Base-by-base conservation (phyloP, 257 asterid genomes). In the Nicotiana tomentosiformis region DNA sequence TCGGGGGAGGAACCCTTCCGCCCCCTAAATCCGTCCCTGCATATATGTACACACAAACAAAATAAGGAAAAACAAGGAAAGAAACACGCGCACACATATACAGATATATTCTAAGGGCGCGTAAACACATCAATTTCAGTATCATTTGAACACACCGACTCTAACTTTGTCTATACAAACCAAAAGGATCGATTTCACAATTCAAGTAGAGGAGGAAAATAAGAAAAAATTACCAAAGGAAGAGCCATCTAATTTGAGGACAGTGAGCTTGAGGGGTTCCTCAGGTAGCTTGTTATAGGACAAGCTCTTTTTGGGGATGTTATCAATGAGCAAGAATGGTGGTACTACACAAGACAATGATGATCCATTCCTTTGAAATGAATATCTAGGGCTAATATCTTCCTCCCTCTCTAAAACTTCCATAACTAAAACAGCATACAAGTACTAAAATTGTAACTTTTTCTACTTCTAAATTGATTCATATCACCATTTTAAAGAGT, bases 161-260 rank as follows among this genome's bases (percentile, higher is more conserved):
- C 65, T 56, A 51, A 23, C 53, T 33, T 15, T 53, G 9, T 61
- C 26, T 53, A 57, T 12, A 53, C 12, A 15, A 4, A 81, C 10
- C 26, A 23, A 23, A 3, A 55, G 66, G 29, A 37, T 18, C 37
- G 26, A 43, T 1, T 15, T 53, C 51, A 77, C 33, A 78, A 32
- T 5, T 32, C 0, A 77, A 78, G 7, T 1, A 0, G 18, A 18
- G 6, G 29, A 39, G 82, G 3, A 43, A 53, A 49, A 35, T 18
- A 78, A 55, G 4, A 32, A 11, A 66, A 76, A 20, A 35, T 26
- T 90, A 95, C 98, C 95, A 33, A 92, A 95, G 79, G 91, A 86
- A 17, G 98, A 83, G 39, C 94, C 97, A 87, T 93, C 98, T 88
- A 95, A 90, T 91, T 93, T 95, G 87, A 90, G 84, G 33, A 95